Evolutionary conservation across 2,329 filamentous ascomycete species (phyloP).

Genomic region (Nemania sp.): DNA sequence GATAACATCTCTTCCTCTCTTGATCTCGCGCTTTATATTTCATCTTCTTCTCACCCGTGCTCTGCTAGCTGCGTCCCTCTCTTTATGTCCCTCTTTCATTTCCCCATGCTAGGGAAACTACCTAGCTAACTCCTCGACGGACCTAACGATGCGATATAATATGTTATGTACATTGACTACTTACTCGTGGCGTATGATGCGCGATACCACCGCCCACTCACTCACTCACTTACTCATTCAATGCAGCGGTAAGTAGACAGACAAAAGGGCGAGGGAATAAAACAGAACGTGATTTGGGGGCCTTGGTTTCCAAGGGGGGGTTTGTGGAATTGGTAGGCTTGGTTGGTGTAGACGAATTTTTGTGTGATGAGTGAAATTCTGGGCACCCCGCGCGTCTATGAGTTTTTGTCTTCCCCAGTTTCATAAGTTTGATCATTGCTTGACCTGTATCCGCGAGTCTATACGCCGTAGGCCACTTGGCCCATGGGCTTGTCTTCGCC

Average conservation of each 20-base stretch:
- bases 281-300: too few species aligned
- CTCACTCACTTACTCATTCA: not conserved
- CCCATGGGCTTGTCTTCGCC: constrained; percentile 65
- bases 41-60: not conserved
- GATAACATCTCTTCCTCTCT: not conserved
- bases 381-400: constrained; percentile 10
- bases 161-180: constrained; percentile 36
- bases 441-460: constrained; percentile 27
- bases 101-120: not conserved
- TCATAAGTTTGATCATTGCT: not conserved
- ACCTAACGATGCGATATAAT: constrained; percentile 29
- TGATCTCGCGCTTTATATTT: not conserved
- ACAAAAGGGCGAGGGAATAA: constrained; percentile 7
- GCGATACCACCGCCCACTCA: not conserved
- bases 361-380: too few species aligned
- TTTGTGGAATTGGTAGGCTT: not conserved
- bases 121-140: constrained; percentile 3
- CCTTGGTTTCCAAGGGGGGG: too few species aligned
- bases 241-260: constrained; percentile 12
- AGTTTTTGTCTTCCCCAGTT: constrained; percentile 6
- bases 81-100: constrained; percentile 5
- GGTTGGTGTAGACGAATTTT: constrained; percentile 5
- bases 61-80: constrained; percentile 4
- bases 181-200: constrained; percentile 27
- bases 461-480: constrained; percentile 62